Evolutionary conservation across 2,329 filamentous ascomycete species (phyloP).

Genomic region (Pseudocercospora vitis): DNA sequence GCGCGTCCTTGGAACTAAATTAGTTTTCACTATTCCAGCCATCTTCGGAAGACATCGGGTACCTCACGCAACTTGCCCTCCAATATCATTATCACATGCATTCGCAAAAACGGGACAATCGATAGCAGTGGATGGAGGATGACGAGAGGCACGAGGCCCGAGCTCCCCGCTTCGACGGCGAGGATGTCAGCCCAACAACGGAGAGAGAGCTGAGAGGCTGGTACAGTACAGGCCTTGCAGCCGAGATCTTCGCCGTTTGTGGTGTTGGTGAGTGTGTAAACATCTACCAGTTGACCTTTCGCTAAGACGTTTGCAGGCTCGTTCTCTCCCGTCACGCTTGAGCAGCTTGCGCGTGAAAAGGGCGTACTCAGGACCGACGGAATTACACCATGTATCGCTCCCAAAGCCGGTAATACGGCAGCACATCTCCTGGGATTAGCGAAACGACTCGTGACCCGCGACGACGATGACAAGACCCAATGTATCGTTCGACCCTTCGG

Average conservation of each 20-base stretch:
- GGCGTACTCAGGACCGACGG: constrained; percentile 78
- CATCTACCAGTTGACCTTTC: constrained; percentile 18
- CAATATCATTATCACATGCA: not conserved
- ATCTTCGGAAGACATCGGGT: not conserved
- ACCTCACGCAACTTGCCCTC: not conserved
- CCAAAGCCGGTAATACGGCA: constrained; percentile 7
- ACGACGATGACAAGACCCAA: constrained; percentile 54
- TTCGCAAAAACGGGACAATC: not conserved
- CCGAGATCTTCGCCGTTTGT: constrained; percentile 92
- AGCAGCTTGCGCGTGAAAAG: constrained; percentile 85
- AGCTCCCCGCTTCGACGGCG: constrained; percentile 30
- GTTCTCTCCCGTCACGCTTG: constrained; percentile 88
- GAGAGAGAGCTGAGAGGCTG: constrained; percentile 33
- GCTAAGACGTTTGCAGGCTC: constrained; percentile 58
- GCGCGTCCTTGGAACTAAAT: not conserved
- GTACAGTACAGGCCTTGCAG: constrained; percentile 59
- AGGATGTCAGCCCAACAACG: constrained; percentile 30
- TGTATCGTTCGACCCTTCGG: constrained; percentile 80
- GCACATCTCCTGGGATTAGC: constrained; percentile 19
- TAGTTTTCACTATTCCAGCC: not conserved
- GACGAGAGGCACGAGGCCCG: constrained; percentile 7
- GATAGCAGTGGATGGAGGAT: constrained; percentile 2
- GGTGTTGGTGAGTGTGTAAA: constrained; percentile 63
- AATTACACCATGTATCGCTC: constrained; percentile 61
- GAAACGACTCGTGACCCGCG: constrained; percentile 28